Evolutionary conservation across 306 rosid species (phyloP), one percentile per base, ranked within the genome.

Genomic region (Acacia crassicarpa): DNA sequence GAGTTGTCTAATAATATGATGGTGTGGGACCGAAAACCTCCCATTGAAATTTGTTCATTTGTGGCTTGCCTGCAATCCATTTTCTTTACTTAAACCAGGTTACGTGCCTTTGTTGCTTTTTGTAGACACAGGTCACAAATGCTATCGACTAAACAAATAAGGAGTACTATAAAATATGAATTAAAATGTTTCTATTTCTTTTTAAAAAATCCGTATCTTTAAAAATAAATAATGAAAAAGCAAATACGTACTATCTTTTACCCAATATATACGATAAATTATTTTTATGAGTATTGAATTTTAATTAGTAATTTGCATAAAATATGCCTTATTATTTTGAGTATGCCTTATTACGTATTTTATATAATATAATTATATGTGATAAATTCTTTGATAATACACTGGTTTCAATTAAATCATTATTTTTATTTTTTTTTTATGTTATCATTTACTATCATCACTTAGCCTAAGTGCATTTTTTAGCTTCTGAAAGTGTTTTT

Each of bases 11-110:
- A 81, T 68, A 16, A 83, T 27, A 27, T 63, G 16, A 66, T 25
- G 67, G 16, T 19, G 56, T 82, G 82, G 87, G 89, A 62, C 79
- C 84, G 38, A 76, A 30, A 16, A 9, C 67, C 56, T 75, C 7
- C 61, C 74, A 73, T 73, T 73, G 19, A 32, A 14, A 81, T 72
- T 73, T 43, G 43, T 23, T 9, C 3, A 14, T 9, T 48, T 9
- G 53, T n/a, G 32, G 32, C 32, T 30, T 27, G 38, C 30, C 32
- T 38, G 5, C 19, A 19, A 8, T 44, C 6, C 14, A 8, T 58
- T 79, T 38, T 22, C 17, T 59, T 14, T 22, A 38, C 67, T 68
- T 23, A 22, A 35, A 2, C 59, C 13, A 7, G 22, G n/a, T 20
- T 67, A 67, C 17, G 73, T 20, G 49, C 1, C 73, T 38, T 33